A percentile compares a stretch with the other conserved stretches of the same genome.
phyloP scores from a whole-genome alignment of 2,329 filamentous ascomycete species.

The Arthrobotrys megalospora region DNA sequence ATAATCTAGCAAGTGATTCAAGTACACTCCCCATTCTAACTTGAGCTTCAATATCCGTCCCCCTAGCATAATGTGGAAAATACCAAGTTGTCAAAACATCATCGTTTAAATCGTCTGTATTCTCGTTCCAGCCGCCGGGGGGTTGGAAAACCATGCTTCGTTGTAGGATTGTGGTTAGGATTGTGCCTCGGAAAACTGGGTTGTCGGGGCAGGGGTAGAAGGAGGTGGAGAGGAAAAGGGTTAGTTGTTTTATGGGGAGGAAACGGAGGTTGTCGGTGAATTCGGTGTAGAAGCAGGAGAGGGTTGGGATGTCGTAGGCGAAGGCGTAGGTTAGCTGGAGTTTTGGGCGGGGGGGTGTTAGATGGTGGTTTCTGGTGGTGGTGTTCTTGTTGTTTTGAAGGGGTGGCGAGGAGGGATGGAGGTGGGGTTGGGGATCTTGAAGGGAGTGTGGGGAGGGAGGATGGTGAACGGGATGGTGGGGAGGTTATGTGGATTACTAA shows the following conservation, averaged over 20 bases:
- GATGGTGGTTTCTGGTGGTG: slow-evolving; percentile 4
- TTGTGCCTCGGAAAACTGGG: slow-evolving; percentile 20
- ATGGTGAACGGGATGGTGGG: too few species aligned
- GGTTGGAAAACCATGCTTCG: slow-evolving; percentile 45
- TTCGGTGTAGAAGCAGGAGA: slow-evolving; percentile 51
- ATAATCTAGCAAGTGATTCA: slow-evolving; percentile 38
- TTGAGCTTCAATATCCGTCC: slow-evolving; percentile 42
- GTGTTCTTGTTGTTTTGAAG: slow-evolving; percentile 2
- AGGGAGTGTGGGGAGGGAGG: background rate
- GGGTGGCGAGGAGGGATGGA: background rate
- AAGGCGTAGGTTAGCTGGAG: slow-evolving; percentile 50
- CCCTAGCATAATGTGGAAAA: slow-evolving; percentile 35
- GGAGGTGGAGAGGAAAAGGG: slow-evolving; percentile 34
- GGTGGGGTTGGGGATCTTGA: background rate
- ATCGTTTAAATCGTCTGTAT: slow-evolving; percentile 24
- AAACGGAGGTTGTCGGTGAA: slow-evolving; percentile 44
- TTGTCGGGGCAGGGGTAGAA: slow-evolving; percentile 18
- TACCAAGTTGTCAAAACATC: slow-evolving; percentile 14
- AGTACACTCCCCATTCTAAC: slow-evolving; percentile 31
- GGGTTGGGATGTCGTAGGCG: slow-evolving; percentile 37
- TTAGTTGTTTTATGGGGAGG: slow-evolving; percentile 38
- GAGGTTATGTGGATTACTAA: too few species aligned
- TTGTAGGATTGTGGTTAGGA: slow-evolving; percentile 37
- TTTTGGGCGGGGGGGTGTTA: background rate
- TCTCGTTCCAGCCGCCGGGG: slow-evolving; percentile 20